Evolutionary conservation across 495 filamentous ascomycete genomes (phyloP).

Genomic region (Barbatosphaeria neglecta): DNA sequence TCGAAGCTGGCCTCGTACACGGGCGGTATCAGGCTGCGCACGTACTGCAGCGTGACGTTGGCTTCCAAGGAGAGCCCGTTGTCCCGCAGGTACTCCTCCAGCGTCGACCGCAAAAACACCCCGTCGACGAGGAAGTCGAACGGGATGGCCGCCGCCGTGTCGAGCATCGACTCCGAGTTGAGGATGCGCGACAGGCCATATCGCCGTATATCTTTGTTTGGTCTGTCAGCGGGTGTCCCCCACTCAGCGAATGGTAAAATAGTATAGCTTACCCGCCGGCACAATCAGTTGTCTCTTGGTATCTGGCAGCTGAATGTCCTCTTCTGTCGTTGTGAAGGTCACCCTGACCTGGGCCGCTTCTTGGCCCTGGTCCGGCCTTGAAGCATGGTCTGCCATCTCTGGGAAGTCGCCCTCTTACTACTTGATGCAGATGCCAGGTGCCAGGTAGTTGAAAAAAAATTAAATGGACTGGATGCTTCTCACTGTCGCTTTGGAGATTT

Average conservation of each 20-base stretch:
- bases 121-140: constrained; percentile 95
- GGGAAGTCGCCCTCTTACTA: too few relatives aligned
- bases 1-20: constrained; percentile 76
- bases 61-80: constrained; percentile 84
- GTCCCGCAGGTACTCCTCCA: constrained; percentile 76
- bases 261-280: constrained; percentile 26
- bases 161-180: constrained; percentile 70
- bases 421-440: too few relatives aligned
- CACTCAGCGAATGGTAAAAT: constrained; percentile 1
- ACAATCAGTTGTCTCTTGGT: constrained; percentile 41
- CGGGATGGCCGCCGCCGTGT: constrained; percentile 66
- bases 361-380: constrained; percentile 10
- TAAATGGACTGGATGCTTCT: too few relatives aligned
- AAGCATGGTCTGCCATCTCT: constrained; percentile 14
- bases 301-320: constrained; percentile 46
- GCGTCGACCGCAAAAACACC: constrained; percentile 71
- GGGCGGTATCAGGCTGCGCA: constrained; percentile 79
- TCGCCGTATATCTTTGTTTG: constrained; percentile 68
- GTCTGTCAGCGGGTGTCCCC: not conserved
- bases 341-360: constrained; percentile 32
- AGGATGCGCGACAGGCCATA: constrained; percentile 88
- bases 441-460: too few relatives aligned
- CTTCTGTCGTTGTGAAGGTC: constrained; percentile 45
- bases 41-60: constrained; percentile 81
- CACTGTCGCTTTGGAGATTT: too few relatives aligned